phyloP scores from a whole-genome alignment of 495 filamentous ascomycete genomes.

The Poronia punctata region DNA sequence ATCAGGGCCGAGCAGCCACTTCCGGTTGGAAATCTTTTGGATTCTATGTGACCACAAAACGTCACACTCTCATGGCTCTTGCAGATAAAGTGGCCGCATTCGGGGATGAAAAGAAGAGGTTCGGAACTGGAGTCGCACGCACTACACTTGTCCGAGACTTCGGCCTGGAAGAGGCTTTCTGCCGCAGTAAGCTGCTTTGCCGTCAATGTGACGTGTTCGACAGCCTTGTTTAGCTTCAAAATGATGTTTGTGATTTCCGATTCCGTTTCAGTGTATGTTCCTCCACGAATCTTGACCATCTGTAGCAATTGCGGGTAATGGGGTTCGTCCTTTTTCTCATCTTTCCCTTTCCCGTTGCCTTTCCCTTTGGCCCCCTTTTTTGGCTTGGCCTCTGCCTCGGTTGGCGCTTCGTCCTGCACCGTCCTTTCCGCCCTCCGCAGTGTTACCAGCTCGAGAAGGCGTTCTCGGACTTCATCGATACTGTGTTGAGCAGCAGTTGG shows the following conservation, averaged over 20 bases:
- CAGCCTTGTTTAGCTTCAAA: slow-evolving; percentile 2
- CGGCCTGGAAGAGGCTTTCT: background rate
- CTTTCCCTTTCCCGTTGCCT: background rate
- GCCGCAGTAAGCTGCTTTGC: slow-evolving; percentile 6
- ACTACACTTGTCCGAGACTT: slow-evolving; percentile 16
- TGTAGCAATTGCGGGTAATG: slow-evolving; percentile 6
- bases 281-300: slow-evolving; percentile 4
- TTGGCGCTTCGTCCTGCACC: too few species aligned
- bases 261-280: slow-evolving; percentile 8
- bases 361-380: background rate
- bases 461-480: too few species aligned
- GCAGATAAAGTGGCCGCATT: slow-evolving; percentile 49
- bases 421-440: too few species aligned
- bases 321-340: background rate
- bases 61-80: slow-evolving; percentile 19
- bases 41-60: slow-evolving; percentile 9
- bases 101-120: slow-evolving; percentile 30
- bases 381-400: too few species aligned
- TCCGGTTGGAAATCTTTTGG: background rate
- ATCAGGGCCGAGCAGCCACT: slow-evolving; percentile 11
- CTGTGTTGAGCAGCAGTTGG: too few species aligned
- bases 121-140: slow-evolving; percentile 17
- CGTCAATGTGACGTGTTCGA: background rate
- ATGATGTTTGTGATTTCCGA: slow-evolving; percentile 5
- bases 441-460: too few species aligned